Base-by-base conservation (phyloP, 2,329 filamentous ascomycete species). In the Fusarium graminum region DNA sequence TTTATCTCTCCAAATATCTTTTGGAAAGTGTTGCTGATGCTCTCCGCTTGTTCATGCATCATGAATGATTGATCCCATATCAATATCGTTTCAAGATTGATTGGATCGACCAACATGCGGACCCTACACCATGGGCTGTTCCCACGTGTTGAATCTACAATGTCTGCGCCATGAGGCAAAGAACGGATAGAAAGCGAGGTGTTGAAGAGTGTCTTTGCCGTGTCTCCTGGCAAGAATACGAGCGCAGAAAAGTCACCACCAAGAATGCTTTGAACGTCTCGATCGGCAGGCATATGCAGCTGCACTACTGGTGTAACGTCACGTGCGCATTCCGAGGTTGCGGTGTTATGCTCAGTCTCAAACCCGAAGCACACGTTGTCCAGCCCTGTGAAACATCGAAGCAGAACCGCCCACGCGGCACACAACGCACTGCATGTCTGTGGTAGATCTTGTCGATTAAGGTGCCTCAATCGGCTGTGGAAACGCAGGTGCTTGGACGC, bases 21-120 rank as follows among this genome's bases (percentile, higher is more conserved):
- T 26, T 82, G 80, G 47, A 86, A 85, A 0, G 83, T 83, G 63
- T 78, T 79, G 12, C 80, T 80, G 7, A 88, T 71, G 44, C 80
- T 82, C n/a, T 74, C 71, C 0, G 81, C 80, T 53, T 84, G 82
- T 2, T 74, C 65, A 7, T 77, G 68, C 3, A 76, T 76, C 29
- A 83, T 81, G 51, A 80, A 78, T 6, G 77, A 74, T 47, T 76
- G 74, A 25, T 81, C 61, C 34, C 77, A 78, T 22, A 74, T 74
- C 7, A 80, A 65, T 25, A 62, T 11, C 2, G 58, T 72, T 1
- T 63, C 22, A 10, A 72, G 39, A 0, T 57, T 72, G 4, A 3
- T 17, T 11, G 68, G 68, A 28, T 72, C 70, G 7, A 72, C 47
- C 2, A n/a, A 19, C 49, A 72, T 58, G 26, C 30, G 58, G 14